Base-by-base conservation (phyloP, 345 rosid genomes). In the Eucalyptus caleyi region DNA sequence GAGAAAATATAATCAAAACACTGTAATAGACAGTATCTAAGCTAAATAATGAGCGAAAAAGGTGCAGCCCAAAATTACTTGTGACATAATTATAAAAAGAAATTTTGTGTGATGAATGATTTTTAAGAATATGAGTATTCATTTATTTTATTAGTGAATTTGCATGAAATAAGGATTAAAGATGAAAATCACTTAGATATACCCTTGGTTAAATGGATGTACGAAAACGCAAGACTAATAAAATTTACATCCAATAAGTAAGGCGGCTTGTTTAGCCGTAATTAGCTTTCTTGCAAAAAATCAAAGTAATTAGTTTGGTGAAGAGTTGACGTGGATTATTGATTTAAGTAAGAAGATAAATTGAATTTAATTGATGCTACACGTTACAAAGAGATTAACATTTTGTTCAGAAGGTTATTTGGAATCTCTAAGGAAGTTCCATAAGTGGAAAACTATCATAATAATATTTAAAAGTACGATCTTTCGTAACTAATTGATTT, bases 161-260 rank as follows among this genome's bases (percentile, higher is more conserved):
- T 62, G 72, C 34, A 27, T 62, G 4, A 62, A 30, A 62, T 62
- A 62, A 14, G 4, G 72, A 62, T 7, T 62, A n/a, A 30, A 62
- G 72, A 62, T 62, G 72, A 62, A 62, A 62, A 60, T 27, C 32
- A 27, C 67, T 60, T 60, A 3, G 16, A 60, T 6, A 5, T 3
- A 11, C 14, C 67, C 32, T 5, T 3, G 18, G 19, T 62, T 13
- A 62, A 7, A 65, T n/a, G 77, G 77, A 65, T 65, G 8, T 65
- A 30, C 10, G 5, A 30, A 15, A 65, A 15, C 19, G 0, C 2
- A 30, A 2, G 19, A n/a, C 77, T 14, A n/a, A 15, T 65, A n/a
- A 65, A 65, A 2, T n/a, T n/a, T n/a, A 65, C 77, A n/a, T 65
- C 77, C 19, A n/a, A n/a, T 15, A 6, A 2, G 21, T n/a, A 65